phyloP scores from a whole-genome alignment of 2,329 filamentous ascomycete genomes.

The Keithomyces neogunnii region DNA sequence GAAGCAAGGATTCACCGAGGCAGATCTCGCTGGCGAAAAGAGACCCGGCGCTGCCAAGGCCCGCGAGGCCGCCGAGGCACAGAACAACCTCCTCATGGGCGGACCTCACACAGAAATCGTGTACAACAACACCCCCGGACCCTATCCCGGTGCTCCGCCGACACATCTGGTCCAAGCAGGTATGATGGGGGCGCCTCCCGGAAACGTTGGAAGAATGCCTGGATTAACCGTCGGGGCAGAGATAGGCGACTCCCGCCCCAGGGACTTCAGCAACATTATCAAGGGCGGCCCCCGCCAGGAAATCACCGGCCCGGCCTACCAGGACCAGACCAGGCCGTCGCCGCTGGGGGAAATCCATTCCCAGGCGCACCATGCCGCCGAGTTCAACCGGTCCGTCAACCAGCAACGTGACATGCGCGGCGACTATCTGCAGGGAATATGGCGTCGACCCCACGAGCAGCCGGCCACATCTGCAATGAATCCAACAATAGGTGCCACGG shows the following conservation, averaged over 20 bases:
- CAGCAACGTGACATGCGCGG: constrained; percentile 70
- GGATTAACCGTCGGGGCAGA: constrained; percentile 78
- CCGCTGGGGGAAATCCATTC: constrained; percentile 71
- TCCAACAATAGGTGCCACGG: constrained; percentile 36
- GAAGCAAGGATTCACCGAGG: constrained; percentile 97
- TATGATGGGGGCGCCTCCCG: constrained; percentile 56
- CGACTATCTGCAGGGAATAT: constrained; percentile 73
- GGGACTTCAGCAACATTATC: constrained; percentile 73
- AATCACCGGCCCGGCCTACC: constrained; percentile 76
- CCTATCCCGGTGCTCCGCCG: constrained; percentile 59
- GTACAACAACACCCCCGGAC: constrained; percentile 65
- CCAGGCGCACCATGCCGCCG: constrained; percentile 80
- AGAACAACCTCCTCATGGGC: constrained; percentile 52
- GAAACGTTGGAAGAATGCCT: constrained; percentile 64
- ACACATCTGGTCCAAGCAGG: constrained; percentile 63
- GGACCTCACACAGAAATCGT: constrained; percentile 78
- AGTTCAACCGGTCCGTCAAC: constrained; percentile 80
- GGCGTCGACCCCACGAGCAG: constrained; percentile 75
- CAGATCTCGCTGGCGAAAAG: constrained; percentile 92
- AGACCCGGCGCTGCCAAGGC: constrained; percentile 85
- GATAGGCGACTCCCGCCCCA: constrained; percentile 65
- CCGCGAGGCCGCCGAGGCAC: constrained; percentile 70
- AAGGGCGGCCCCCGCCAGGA: constrained; percentile 81
- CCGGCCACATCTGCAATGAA: constrained; percentile 42
- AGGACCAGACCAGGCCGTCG: constrained; percentile 74